Conservation (phyloP, 768 basidiomycete genomes). For the Agrocybe praecox region DNA sequence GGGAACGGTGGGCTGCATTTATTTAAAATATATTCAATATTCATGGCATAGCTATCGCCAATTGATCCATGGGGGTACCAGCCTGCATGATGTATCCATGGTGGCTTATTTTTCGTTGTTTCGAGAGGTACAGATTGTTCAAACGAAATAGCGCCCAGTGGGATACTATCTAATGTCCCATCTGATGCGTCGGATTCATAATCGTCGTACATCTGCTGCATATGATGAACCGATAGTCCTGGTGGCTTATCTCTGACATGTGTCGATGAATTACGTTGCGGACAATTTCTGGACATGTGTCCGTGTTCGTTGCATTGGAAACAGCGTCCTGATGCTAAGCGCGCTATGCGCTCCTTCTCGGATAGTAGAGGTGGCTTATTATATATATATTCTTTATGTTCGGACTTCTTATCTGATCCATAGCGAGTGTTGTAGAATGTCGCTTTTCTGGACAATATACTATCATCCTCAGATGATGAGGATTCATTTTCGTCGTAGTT, state of each 20-base stretch:
- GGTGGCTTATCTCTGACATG: conserved; percentile 19
- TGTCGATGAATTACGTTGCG: conserved; percentile 10
- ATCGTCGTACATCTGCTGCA: conserved; percentile 6
- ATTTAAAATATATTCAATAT: background rate
- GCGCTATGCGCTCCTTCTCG: conserved; percentile 17
- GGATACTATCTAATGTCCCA: conserved; percentile 15
- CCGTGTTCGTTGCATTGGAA: conserved; percentile 22
- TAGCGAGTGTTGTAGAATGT: too few species aligned
- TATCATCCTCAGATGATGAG: too few species aligned
- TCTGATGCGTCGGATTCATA: background rate
- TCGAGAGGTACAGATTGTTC: too few species aligned
- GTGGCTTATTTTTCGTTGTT: too few species aligned
- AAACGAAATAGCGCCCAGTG: conserved; percentile 7
- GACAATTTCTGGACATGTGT: conserved; percentile 25
- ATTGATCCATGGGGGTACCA: too few species aligned
- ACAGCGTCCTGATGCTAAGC: conserved; percentile 19
- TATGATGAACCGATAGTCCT: conserved; percentile 18
- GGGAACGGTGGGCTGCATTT: background rate
- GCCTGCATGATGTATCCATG: too few species aligned
- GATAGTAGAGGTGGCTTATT: background rate
- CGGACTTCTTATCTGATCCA: too few species aligned
- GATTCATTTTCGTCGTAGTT: too few species aligned
- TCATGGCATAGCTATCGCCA: background rate
- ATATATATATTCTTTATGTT: background rate
- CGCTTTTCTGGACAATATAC: too few species aligned